Base-by-base conservation (phyloP, 2,329 filamentous ascomycete species). In the Bretziella fagacearum region DNA sequence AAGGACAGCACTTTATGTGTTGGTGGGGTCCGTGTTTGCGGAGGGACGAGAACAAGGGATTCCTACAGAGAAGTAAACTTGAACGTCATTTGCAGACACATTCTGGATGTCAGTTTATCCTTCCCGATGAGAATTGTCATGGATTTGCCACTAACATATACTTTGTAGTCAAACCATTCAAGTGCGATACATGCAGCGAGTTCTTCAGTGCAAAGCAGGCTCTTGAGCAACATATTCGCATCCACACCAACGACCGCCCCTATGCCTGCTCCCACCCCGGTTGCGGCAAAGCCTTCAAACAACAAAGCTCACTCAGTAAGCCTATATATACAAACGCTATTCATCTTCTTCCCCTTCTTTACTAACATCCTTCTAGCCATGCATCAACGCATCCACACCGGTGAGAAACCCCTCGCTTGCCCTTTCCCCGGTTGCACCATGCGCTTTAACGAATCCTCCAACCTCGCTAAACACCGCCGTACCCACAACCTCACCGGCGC, bases 181-280 rank as follows among this genome's bases (percentile, higher is more conserved):
- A 65, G 37, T 80, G 75, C 52, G 56, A 63, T 2, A 62, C 65
- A 17, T 83, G 79, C 54, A 63, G 66, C 7, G 63, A 72, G 49
- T 63, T 64, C 2, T 75, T 82, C 55, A 81, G 78, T 1, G 77
- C 77, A 2, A 73, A 77, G 54, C 78, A 82, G 57, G 74, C 79
- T 1, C 66, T 82, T 5, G 71, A 74, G 35, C 78, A 81, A 56
- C 79, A 84, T 54, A 66, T 73, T 56, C 70, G 77, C 15, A 79
- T 73, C 2, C 79, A 84, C 55, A 78, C 76, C 0, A 74, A 76
- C 32, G 70, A 74, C 51, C 78, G 73, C 52, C 77, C 78, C 22
- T 78, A 74, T 60, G 61, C 66, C 33, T 83, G 79, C 56, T 57
- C 61, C 7, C 58, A 57, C 22, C 55, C 58, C 3, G 66, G 65